Evolutionary conservation across 1,284 basidiomycete species (phyloP).

Genomic region (Sanghuangporus sanghuang): DNA sequence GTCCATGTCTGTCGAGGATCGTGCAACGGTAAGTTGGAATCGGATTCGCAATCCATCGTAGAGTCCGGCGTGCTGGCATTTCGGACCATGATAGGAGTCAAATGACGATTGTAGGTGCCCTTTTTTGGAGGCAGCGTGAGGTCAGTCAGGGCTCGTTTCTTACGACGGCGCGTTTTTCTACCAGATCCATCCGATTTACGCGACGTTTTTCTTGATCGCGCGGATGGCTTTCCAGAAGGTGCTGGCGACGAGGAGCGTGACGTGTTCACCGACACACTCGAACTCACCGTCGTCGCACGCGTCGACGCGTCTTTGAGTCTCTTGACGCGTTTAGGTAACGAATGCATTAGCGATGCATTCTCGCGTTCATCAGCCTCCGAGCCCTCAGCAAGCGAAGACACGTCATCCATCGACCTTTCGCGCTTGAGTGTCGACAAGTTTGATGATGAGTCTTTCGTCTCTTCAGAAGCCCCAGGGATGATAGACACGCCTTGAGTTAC

Average conservation of each 20-base stretch:
- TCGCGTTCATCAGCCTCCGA: background rate
- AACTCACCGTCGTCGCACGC: background rate
- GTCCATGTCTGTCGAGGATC: slow-evolving; percentile 39
- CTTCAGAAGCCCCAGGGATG: background rate
- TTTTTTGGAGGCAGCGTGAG: slow-evolving; percentile 36
- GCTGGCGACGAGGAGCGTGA: background rate
- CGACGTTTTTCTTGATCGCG: background rate
- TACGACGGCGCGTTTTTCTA: background rate
- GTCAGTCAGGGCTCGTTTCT: background rate
- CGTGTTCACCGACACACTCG: background rate
- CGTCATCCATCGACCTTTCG: background rate
- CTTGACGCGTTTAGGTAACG: background rate
- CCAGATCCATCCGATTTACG: background rate
- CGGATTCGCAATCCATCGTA: slow-evolving; percentile 34
- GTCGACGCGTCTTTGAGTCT: background rate
- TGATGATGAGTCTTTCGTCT: background rate
- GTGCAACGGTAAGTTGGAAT: background rate
- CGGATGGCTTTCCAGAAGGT: background rate
- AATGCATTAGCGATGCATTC: background rate
- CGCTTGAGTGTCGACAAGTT: background rate
- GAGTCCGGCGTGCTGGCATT: slow-evolving; percentile 48
- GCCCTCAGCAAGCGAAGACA: background rate
- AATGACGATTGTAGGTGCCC: background rate
- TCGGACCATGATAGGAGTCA: slow-evolving; percentile 39
- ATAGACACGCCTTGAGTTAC: background rate